Conservation (phyloP, 495 filamentous ascomycete species). For the Aspergillus cristatus region DNA sequence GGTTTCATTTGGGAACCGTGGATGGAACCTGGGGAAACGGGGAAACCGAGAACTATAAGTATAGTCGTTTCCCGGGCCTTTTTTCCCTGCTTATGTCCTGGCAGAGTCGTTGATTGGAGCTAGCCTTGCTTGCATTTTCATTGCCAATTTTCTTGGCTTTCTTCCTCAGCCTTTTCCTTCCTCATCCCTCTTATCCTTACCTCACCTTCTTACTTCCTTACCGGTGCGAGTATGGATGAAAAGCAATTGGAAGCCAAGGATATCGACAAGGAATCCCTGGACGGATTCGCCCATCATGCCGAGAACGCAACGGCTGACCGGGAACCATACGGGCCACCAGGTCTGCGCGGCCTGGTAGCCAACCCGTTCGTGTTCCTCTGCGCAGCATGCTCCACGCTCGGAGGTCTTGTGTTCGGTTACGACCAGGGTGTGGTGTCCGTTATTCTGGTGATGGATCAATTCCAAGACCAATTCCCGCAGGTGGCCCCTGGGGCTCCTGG, state of each 20-base stretch:
- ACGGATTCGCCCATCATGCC: conserved; percentile 34
- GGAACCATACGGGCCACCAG: conserved; percentile 38
- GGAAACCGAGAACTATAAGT: too few species aligned
- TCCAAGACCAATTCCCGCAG: conserved; percentile 39
- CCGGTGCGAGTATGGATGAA: neutral
- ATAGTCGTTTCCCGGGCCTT: too few species aligned
- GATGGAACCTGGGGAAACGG: too few species aligned
- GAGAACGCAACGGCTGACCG: conserved; percentile 28
- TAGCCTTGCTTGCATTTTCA: too few species aligned
- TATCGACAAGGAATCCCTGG: conserved; percentile 8
- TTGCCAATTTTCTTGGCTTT: neutral
- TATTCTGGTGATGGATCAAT: conserved; percentile 49
- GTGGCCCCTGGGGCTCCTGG: conserved; percentile 33
- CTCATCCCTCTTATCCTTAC: neutral
- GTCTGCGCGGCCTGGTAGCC: conserved; percentile 38
- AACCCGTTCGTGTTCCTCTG: conserved; percentile 44
- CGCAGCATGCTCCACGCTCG: conserved; percentile 45
- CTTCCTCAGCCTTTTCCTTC: neutral
- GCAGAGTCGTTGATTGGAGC: too few species aligned
- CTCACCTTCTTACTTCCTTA: too few species aligned
- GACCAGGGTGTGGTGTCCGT: conserved; percentile 50
- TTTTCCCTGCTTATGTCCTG: too few species aligned
- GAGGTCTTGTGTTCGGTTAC: conserved; percentile 50
- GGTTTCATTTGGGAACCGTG: too few species aligned
- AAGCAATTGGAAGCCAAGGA: neutral